phyloP scores from a whole-genome alignment of 129 eudicot genomes.

The Artemisia tridentata region DNA sequence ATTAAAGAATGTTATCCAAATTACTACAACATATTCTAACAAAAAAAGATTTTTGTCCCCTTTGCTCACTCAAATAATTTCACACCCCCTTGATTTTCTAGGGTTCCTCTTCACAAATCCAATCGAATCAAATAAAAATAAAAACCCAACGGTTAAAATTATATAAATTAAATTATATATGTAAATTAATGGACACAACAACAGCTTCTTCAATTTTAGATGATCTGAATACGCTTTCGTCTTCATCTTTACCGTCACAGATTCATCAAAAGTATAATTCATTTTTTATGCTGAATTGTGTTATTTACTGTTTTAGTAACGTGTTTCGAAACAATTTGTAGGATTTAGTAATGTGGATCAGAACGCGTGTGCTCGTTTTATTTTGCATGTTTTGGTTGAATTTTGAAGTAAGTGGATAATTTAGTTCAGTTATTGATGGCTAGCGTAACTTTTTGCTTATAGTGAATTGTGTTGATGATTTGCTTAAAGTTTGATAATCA shows the following conservation, averaged over 20 bases:
- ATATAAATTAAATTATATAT: not conserved
- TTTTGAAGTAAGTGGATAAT: not conserved
- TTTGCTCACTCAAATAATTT: no score
- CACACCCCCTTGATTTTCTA: no score
- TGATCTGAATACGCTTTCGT: conserved; percentile 40
- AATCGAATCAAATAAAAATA: no score
- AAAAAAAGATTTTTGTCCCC: no score
- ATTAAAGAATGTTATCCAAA: no score
- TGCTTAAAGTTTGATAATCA: no score
- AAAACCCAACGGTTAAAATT: no score
- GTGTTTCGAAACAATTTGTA: no score
- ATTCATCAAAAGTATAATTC: conserved; percentile 35
- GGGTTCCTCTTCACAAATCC: no score
- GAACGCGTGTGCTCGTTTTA: not conserved
- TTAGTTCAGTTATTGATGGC: conserved; percentile 13
- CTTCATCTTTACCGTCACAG: conserved; percentile 33
- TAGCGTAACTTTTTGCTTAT: not conserved
- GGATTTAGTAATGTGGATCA: not conserved
- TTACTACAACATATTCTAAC: no score
- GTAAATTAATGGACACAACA: conserved; percentile 32
- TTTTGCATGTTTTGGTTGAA: not conserved
- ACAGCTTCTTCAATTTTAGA: conserved; percentile 28
- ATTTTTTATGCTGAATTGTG: conserved; percentile 3
- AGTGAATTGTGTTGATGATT: no score
- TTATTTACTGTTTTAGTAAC: no score